phyloP scores from a whole-genome alignment of 768 basidiomycete genomes.

The Mycena albidolilacea region DNA sequence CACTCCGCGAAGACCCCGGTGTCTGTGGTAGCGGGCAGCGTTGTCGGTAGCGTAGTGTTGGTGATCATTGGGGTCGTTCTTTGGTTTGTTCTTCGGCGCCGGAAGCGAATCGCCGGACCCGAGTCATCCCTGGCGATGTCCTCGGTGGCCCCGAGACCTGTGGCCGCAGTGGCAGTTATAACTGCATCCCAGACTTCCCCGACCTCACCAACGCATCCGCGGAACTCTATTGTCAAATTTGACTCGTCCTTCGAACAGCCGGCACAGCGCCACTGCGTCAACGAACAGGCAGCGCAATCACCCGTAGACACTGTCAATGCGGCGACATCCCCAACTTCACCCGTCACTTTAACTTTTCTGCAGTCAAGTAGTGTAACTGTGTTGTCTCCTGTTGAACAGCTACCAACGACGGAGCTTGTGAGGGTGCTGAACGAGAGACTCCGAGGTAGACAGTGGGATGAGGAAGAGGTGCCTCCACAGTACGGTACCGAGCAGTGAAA shows the following conservation, averaged over 20 bases:
- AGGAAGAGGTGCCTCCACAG: conserved; percentile 15
- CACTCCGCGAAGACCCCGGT: background rate
- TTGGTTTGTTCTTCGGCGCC: conserved; percentile 6
- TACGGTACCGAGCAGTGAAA: background rate
- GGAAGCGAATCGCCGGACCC: background rate
- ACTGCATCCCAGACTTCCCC: background rate
- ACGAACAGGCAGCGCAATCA: background rate
- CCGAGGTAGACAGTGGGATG: background rate
- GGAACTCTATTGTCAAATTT: background rate
- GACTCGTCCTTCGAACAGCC: no score
- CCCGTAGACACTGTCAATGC: background rate
- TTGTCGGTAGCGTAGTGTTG: background rate
- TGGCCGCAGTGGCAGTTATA: background rate
- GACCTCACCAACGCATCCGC: background rate
- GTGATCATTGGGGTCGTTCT: background rate
- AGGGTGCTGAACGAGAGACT: conserved; percentile 11
- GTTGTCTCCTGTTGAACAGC: background rate
- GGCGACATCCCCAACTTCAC: background rate
- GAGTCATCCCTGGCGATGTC: background rate
- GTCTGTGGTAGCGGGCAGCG: background rate
- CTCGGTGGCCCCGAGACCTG: background rate
- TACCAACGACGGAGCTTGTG: conserved; percentile 15
- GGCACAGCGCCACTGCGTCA: background rate
- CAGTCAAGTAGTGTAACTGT: background rate
- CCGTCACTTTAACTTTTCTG: background rate